These are phyloP conservation scores for Zostera marina DNA, from an alignment of 116 monocot genomes.

Conservation along the genomic window DNA sequence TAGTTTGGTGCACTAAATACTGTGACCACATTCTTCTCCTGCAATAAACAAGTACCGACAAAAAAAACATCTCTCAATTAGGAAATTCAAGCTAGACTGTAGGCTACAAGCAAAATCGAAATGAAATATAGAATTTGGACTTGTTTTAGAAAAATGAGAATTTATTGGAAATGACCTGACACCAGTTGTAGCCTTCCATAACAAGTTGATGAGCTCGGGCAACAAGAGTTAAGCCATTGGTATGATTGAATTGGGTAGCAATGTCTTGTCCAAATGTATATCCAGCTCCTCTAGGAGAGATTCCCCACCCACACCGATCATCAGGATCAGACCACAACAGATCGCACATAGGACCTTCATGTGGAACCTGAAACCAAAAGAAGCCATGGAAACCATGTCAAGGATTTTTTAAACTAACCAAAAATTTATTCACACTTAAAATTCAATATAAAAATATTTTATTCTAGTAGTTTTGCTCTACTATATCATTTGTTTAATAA, in stretches of 20 bases:
- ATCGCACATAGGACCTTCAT: constrained; percentile 99
- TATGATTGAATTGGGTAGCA: constrained; percentile 87
- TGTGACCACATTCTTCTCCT: constrained; percentile 94
- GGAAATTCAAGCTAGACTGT: no score
- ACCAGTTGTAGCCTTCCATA: constrained; percentile 98
- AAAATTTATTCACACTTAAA: neutral
- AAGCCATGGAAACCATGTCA: neutral
- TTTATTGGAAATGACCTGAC: constrained; percentile 34
- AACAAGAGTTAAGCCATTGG: constrained; percentile 67
- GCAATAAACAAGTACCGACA: neutral
- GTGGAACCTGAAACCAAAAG: constrained; percentile 55
- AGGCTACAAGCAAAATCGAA: no score
- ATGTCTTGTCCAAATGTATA: constrained; percentile 97
- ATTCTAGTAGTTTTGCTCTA: no score
- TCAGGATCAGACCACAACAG: constrained; percentile 99
- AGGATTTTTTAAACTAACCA: neutral
- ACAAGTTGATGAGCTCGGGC: constrained; percentile 92
- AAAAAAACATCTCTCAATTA: no score
- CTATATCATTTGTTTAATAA: no score
- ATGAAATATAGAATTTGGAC: no score
- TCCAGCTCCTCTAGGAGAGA: constrained; percentile 86
- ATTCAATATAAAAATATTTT: no score
- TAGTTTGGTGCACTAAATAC: constrained; percentile 99
- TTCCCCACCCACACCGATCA: constrained; percentile 88
- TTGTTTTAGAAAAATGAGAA: no score